These are phyloP conservation scores for Musa troglodytarum DNA, from an alignment of 176 grass and related monocot genomes.

Conservation along the genomic window DNA sequence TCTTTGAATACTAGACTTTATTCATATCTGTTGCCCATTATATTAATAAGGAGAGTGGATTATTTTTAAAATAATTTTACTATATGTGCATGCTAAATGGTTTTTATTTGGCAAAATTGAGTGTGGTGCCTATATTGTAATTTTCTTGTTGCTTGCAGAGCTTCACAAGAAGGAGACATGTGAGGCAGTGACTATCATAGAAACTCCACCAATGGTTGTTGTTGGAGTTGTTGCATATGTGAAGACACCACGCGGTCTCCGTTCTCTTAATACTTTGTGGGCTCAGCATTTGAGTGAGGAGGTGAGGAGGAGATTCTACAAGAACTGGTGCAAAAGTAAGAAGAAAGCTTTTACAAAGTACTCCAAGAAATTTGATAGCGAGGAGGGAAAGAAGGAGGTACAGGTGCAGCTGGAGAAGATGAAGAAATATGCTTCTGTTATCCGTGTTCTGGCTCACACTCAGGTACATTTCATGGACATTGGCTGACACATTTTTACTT, in stretches of 20 bases:
- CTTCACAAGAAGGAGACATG: constrained; percentile 97
- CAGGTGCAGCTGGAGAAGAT: constrained; percentile 78
- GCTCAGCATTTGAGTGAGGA: constrained; percentile 96
- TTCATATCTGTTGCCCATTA: too few species aligned
- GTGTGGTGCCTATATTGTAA: neutral
- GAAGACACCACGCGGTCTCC: constrained; percentile 81
- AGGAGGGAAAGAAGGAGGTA: constrained; percentile 82
- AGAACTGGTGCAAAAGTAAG: constrained; percentile 98
- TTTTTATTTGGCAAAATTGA: neutral
- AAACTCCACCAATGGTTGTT: constrained; percentile 71
- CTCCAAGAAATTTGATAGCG: constrained; percentile 66
- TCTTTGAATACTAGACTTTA: too few species aligned
- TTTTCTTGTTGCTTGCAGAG: constrained; percentile 30
- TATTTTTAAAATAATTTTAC: neutral
- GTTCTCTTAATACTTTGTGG: constrained; percentile 81
- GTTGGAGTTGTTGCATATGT: constrained; percentile 85
- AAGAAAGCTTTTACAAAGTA: constrained; percentile 91
- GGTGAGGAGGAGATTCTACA: constrained; percentile 80
- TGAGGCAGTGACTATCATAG: constrained; percentile 81
- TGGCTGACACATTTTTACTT: neutral
- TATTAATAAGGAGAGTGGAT: neutral
- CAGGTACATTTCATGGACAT: constrained; percentile 33
- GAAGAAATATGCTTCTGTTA: constrained; percentile 82
- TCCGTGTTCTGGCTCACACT: constrained; percentile 76
- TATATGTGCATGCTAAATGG: neutral